A percentile compares a stretch with the other conserved stretches of the same genome.
Conservation (phyloP, 2,329 filamentous ascomycete genomes). For the Fusarium temperatum region DNA sequence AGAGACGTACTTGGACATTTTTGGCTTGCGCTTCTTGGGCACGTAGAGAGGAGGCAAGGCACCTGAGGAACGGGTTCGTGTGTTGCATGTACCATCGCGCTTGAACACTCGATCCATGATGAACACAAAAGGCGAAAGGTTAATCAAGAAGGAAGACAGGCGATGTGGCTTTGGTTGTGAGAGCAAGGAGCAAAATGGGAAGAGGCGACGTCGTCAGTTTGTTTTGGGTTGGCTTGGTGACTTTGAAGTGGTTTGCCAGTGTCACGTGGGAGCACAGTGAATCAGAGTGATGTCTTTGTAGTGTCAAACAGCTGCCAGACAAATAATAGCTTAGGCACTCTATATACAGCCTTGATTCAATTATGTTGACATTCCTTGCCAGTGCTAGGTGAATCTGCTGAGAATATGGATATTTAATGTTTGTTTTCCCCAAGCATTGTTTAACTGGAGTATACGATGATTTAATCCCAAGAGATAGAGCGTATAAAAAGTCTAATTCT, state of each 20-base stretch:
- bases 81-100: too few species aligned
- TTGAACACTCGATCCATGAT: background rate
- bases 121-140: too few species aligned
- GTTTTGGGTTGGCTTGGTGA: background rate
- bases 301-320: background rate
- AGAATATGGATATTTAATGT: background rate
- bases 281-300: background rate
- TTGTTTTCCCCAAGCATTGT: background rate
- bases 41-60: background rate
- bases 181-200: background rate
- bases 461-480: background rate
- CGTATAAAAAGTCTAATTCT: too few species aligned
- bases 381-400: background rate
- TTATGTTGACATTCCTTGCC: accelerated
- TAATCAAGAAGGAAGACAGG: background rate
- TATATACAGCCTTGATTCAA: too few species aligned
- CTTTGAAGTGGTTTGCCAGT: background rate
- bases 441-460: background rate
- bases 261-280: background rate
- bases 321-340: accelerated
- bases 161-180: background rate
- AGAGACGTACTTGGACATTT: background rate
- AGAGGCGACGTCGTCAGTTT: background rate
- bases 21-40: background rate
- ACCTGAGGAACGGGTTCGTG: background rate